phyloP scores from a whole-genome alignment of 2,329 filamentous ascomycete species.

The Magnaporthiopsis incrustans region DNA sequence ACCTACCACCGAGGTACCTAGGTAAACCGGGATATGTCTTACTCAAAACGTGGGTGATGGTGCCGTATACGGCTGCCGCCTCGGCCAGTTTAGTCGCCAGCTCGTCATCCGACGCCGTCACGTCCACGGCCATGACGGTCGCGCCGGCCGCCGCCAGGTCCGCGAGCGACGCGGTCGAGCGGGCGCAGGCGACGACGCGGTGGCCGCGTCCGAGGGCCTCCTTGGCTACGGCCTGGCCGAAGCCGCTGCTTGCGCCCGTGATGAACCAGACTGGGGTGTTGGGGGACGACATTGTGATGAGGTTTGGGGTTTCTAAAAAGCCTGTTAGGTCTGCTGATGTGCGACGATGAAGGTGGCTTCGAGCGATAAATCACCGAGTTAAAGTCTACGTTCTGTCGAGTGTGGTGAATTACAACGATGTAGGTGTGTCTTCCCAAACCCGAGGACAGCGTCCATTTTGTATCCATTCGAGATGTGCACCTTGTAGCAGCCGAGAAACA shows the following conservation, averaged over 20 bases:
- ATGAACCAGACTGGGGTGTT: conserved; percentile 23
- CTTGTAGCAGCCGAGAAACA: too few species aligned
- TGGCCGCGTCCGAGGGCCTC: conserved; percentile 29
- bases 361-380: too few species aligned
- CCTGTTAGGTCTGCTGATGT: too few species aligned
- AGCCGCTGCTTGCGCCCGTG: conserved; percentile 32
- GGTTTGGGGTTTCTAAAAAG: too few species aligned
- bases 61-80: background rate
- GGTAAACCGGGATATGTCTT: too few species aligned
- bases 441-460: too few species aligned
- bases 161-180: background rate
- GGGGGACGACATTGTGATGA: background rate
- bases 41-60: conserved; percentile 3
- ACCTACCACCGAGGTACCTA: too few species aligned
- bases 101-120: conserved; percentile 4
- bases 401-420: too few species aligned
- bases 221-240: conserved; percentile 28
- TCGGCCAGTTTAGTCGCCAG: conserved; percentile 4
- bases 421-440: too few species aligned
- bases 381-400: too few species aligned
- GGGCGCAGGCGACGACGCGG: conserved; percentile 32
- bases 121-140: conserved; percentile 25
- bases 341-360: too few species aligned
- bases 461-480: too few species aligned
- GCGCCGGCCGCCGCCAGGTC: conserved; percentile 3